Conservation (phyloP, 495 filamentous ascomycete species). For the Penicillium cataractarum region DNA sequence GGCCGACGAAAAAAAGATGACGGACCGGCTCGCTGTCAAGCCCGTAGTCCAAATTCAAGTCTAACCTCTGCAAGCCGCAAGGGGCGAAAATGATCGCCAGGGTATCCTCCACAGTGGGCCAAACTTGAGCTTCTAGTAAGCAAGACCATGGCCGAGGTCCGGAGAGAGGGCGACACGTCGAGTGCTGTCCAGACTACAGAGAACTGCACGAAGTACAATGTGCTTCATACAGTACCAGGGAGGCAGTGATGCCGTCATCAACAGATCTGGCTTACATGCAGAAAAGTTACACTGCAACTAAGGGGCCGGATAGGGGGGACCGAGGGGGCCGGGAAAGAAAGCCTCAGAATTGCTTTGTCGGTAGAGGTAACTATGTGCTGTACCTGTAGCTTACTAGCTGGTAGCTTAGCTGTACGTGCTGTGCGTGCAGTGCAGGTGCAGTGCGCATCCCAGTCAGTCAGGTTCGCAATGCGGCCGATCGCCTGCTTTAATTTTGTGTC, state of each 20-base stretch:
- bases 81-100: conserved; percentile 7
- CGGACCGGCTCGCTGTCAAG: conserved; percentile 28
- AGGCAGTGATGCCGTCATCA: neutral
- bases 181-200: too few relatives aligned
- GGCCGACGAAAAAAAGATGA: conserved; percentile 15
- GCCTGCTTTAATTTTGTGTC: conserved; percentile 10
- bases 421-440: neutral
- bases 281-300: neutral
- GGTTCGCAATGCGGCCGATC: conserved; percentile 15
- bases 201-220: too few relatives aligned
- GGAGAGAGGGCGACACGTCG: neutral
- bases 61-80: conserved; percentile 21
- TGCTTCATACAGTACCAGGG: too few relatives aligned
- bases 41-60: conserved; percentile 4
- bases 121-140: neutral
- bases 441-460: conserved; percentile 5
- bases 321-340: neutral
- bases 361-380: neutral
- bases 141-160: too few relatives aligned
- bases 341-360: neutral
- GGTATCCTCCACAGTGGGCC: neutral
- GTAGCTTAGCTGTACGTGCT: neutral
- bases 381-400: neutral
- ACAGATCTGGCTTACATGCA: neutral
- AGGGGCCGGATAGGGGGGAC: too few relatives aligned